phyloP scores from a whole-genome alignment of 805 yeast genomes.

The Limtongozyma cylindracea region DNA sequence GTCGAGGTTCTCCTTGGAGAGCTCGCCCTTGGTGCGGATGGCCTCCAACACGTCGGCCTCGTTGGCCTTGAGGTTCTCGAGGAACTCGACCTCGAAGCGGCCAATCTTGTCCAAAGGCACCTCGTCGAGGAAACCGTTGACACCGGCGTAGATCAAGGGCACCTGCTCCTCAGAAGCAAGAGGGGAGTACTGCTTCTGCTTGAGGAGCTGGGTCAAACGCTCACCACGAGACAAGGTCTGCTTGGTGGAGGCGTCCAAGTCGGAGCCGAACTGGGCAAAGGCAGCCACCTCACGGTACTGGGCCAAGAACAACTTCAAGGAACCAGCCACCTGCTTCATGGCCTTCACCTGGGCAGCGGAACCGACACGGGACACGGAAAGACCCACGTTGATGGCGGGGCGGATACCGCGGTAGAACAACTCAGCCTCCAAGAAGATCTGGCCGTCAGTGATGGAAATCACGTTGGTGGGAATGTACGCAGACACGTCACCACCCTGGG shows the following conservation, averaged over 20 bases:
- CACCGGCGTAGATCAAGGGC: slow-evolving; percentile 98
- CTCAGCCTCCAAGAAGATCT: slow-evolving; percentile 97
- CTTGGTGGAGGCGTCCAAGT: slow-evolving; percentile 98
- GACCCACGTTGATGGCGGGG: slow-evolving; percentile 99
- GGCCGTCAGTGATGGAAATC: slow-evolving; percentile 94
- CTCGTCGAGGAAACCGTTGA: slow-evolving; percentile 91
- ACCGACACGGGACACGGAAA: slow-evolving; percentile 99
- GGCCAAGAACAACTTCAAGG: slow-evolving; percentile 98
- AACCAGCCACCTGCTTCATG: slow-evolving; percentile 99
- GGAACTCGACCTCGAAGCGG: slow-evolving; percentile 82
- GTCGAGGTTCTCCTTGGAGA: slow-evolving; percentile 67
- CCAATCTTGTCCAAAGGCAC: slow-evolving; percentile 67
- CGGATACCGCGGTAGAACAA: slow-evolving; percentile 99
- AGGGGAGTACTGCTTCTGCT: slow-evolving; percentile 95
- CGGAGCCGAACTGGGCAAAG: slow-evolving; percentile 99
- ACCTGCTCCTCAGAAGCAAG: slow-evolving; percentile 98
- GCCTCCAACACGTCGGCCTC: slow-evolving; percentile 65
- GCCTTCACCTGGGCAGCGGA: slow-evolving; percentile 99
- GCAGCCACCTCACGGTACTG: slow-evolving; percentile 99
- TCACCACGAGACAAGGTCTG: slow-evolving; percentile 99
- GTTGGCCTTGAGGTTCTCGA: slow-evolving; percentile 77
- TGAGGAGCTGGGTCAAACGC: slow-evolving; percentile 96
- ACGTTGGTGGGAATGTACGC: slow-evolving; percentile 96
- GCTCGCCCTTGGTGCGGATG: slow-evolving; percentile 74
- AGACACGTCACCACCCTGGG: slow-evolving; percentile 98